These are phyloP conservation scores for Dryas octopetala DNA, from an alignment of 306 rosid species.

Conservation along the genomic window DNA sequence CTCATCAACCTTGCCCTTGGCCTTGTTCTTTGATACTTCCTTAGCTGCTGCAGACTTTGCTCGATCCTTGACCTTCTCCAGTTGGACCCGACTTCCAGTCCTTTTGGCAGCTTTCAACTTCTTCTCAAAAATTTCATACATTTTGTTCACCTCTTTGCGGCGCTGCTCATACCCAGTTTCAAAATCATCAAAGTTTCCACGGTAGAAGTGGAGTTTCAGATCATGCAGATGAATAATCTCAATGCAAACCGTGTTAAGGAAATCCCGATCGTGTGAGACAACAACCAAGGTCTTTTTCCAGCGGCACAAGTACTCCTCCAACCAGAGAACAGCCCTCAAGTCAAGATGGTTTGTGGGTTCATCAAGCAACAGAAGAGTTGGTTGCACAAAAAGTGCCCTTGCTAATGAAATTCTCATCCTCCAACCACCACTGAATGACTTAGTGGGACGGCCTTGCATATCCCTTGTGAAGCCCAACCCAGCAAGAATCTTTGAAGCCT, in stretches of 20 bases:
- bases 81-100: conserved; percentile 58
- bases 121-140: conserved; percentile 55
- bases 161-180: conserved; percentile 74
- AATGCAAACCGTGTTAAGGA: conserved; percentile 64
- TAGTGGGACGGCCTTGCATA: conserved; percentile 67
- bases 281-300: conserved; percentile 75
- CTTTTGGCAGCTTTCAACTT: conserved; percentile 64
- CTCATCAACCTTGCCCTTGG: conserved; percentile 45
- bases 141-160: conserved; percentile 63
- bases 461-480: conserved; percentile 77
- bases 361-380: conserved; percentile 67
- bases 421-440: conserved; percentile 81
- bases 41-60: conserved; percentile 60
- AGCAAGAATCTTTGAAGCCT: conserved; percentile 79
- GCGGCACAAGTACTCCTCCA: conserved; percentile 73
- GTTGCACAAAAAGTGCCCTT: conserved; percentile 72
- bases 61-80: conserved; percentile 66
- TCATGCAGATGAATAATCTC: conserved; percentile 81
- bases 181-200: conserved; percentile 74
- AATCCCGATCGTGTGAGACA: conserved; percentile 72
- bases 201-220: conserved; percentile 66
- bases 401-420: conserved; percentile 76
- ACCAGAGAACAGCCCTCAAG: conserved; percentile 79
- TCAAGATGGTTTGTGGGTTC: conserved; percentile 74
- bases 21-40: conserved; percentile 58